A percentile compares a stretch with the other conserved stretches of the same genome.
phyloP scores from a whole-genome alignment of 2,329 filamentous ascomycete genomes.

The Passalora sequoiae region DNA sequence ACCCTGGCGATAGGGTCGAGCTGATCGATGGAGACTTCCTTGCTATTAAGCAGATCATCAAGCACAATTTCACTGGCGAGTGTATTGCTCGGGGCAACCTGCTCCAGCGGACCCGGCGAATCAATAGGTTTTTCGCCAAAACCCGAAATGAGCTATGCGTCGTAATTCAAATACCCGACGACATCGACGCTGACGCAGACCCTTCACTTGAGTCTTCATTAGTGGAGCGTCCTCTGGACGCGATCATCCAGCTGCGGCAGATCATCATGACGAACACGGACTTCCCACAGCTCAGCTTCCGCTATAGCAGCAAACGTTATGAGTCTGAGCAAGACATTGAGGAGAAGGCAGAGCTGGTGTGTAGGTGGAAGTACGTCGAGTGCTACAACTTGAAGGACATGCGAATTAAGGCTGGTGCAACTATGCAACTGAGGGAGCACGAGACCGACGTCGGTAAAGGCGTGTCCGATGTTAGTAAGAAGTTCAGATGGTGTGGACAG shows the following conservation, averaged over 20 bases:
- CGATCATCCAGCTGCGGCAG: conserved; percentile 13
- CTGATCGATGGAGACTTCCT: conserved; percentile 36
- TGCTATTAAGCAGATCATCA: conserved; percentile 36
- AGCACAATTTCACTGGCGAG: conserved; percentile 17
- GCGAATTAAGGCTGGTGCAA: not conserved
- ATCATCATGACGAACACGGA: conserved; percentile 50
- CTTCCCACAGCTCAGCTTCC: conserved; percentile 36
- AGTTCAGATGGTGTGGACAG: not conserved
- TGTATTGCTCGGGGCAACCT: conserved; percentile 38
- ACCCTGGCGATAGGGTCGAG: conserved; percentile 28
- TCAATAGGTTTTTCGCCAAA: conserved; percentile 35
- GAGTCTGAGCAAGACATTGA: not conserved
- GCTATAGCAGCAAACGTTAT: not conserved
- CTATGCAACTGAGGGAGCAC: not conserved
- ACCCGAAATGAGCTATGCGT: conserved; percentile 42
- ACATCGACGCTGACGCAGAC: conserved; percentile 35
- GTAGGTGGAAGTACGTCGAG: conserved; percentile 47
- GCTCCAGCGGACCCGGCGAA: conserved; percentile 32
- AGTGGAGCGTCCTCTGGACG: conserved; percentile 17
- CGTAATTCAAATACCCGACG: conserved; percentile 28
- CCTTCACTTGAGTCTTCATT: conserved; percentile 40
- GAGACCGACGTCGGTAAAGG: conserved; percentile 2
- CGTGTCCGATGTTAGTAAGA: not conserved
- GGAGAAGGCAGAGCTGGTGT: conserved; percentile 38
- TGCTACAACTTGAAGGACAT: not conserved